These are phyloP conservation scores for Plantago coronopus DNA, from an alignment of 305 asterid genomes.

Conservation along the genomic window DNA sequence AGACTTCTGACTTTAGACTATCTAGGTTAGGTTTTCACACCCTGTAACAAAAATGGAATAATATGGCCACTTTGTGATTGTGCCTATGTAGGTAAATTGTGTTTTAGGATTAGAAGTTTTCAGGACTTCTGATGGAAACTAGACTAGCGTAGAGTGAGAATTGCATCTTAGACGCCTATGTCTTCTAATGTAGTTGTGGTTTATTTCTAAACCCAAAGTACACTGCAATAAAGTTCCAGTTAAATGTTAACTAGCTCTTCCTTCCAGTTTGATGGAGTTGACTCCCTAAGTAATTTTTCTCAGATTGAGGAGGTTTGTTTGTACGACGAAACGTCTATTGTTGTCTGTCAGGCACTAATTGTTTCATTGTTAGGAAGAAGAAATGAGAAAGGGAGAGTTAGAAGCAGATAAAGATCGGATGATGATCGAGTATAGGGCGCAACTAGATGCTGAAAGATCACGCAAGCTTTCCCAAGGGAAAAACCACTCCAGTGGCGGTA, in stretches of 20 bases:
- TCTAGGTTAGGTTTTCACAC: no score
- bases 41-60: no score
- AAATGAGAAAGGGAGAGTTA: constrained; percentile 86
- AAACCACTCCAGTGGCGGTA: constrained; percentile 74
- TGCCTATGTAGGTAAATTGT: no score
- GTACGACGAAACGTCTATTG: not conserved
- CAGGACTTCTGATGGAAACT: not conserved
- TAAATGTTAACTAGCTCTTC: not conserved
- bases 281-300: not conserved
- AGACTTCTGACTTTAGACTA: no score
- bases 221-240: not conserved
- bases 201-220: not conserved
- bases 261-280: not conserved
- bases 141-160: not conserved
- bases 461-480: constrained; percentile 77
- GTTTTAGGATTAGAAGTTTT: no score
- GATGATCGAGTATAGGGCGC: constrained; percentile 97
- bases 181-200: not conserved
- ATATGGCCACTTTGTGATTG: not conserved
- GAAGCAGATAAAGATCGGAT: constrained; percentile 95
- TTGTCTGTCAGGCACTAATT: constrained; percentile 21
- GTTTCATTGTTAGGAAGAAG: constrained; percentile 81
- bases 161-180: not conserved
- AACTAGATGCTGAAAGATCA: constrained; percentile 94
- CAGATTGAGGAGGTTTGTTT: not conserved